Conservation (phyloP, 2,329 filamentous ascomycete species). For the Paracoccidioides brasiliensis region DNA sequence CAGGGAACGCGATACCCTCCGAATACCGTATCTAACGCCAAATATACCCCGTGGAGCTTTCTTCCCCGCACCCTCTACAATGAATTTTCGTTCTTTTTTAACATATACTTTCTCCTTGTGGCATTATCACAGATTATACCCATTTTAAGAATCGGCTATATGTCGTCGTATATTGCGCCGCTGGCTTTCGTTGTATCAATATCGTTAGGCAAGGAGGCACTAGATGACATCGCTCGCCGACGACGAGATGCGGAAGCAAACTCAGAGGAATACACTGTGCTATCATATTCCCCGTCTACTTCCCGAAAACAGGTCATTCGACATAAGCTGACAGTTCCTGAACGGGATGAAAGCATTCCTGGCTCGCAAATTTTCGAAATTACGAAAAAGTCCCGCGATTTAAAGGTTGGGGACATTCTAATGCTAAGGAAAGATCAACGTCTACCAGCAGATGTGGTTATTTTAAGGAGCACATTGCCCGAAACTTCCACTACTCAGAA, state of each 20-base stretch:
- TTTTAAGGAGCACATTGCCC: conserved; percentile 56
- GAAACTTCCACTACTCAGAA: not conserved
- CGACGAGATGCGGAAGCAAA: conserved; percentile 88
- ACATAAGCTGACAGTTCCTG: conserved; percentile 13
- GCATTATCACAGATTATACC: conserved; percentile 89
- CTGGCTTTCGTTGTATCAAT: conserved; percentile 83
- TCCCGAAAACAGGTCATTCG: conserved; percentile 8
- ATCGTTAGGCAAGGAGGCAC: conserved; percentile 88
- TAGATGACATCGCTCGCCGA: conserved; percentile 79
- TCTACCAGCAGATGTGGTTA: conserved; percentile 86
- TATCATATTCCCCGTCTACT: conserved; percentile 49
- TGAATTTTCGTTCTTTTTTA: conserved; percentile 99
- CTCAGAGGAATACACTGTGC: conserved; percentile 69
- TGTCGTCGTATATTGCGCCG: conserved; percentile 87
- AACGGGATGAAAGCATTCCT: conserved; percentile 17
- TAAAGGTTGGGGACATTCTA: conserved; percentile 91
- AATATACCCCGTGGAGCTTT: conserved; percentile 92
- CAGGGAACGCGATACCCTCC: conserved; percentile 70
- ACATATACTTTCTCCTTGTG: conserved; percentile 95
- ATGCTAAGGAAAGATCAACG: conserved; percentile 85
- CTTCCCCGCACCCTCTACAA: conserved; percentile 91
- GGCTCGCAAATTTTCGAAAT: conserved; percentile 46
- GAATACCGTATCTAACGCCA: conserved; percentile 90
- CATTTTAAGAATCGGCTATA: conserved; percentile 77
- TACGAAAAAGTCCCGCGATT: conserved; percentile 68